Conservation (phyloP, 352 stramenopile genomes). For the Pythium aquatile region DNA sequence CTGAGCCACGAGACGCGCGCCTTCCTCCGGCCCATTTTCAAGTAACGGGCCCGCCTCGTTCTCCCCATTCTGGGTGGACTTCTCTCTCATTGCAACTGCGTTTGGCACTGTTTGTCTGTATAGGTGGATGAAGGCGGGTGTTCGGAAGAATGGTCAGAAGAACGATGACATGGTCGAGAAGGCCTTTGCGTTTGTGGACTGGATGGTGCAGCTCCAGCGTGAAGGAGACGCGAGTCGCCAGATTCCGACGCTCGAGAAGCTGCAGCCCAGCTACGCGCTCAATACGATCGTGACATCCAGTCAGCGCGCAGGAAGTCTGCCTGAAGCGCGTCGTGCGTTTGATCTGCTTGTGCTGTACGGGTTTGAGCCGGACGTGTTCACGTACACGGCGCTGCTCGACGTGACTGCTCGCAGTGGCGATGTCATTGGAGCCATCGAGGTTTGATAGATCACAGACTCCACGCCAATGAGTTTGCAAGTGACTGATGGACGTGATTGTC, state of each 20-base stretch:
- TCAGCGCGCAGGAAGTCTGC: conserved; percentile 55
- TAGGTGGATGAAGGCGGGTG: conserved; percentile 61
- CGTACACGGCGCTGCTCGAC: conserved; percentile 81
- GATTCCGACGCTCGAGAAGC: conserved; percentile 35
- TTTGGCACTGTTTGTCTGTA: neutral
- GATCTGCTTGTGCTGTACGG: conserved; percentile 42
- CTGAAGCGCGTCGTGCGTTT: conserved; percentile 64
- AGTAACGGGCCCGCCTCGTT: conserved; percentile 17
- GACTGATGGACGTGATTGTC: neutral
- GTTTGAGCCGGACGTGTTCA: conserved; percentile 76
- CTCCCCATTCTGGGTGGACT: neutral
- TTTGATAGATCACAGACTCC: conserved; percentile 12
- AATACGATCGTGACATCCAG: conserved; percentile 80
- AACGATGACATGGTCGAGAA: conserved; percentile 51
- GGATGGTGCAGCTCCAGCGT: conserved; percentile 53
- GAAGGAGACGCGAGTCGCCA: conserved; percentile 43
- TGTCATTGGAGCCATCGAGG: conserved; percentile 44
- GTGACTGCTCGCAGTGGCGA: conserved; percentile 54
- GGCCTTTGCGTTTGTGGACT: conserved; percentile 69
- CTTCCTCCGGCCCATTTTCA: conserved; percentile 69
- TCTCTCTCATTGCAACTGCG: neutral
- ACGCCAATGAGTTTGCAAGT: neutral
- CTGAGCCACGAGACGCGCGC: conserved; percentile 50
- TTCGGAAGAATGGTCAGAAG: conserved; percentile 62
- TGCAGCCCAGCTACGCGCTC: conserved; percentile 72